Base-by-base conservation (phyloP, 2,329 filamentous ascomycete species). In the Thielaviopsis populi region DNA sequence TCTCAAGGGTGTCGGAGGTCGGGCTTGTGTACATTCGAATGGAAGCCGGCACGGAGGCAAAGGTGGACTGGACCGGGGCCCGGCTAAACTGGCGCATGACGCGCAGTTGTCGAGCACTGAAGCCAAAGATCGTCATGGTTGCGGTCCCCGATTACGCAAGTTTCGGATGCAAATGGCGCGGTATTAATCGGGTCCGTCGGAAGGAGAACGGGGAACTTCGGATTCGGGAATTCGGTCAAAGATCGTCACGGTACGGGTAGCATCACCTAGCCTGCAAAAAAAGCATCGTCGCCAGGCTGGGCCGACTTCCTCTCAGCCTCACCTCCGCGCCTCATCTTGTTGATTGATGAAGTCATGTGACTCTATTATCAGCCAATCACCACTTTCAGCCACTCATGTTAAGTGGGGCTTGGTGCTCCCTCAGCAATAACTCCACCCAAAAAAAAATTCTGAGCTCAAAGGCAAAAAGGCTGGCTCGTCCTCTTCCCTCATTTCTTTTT, bases 11-110 rank as follows among this genome's bases (percentile, higher is more conserved):
- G 24, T 53, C 19, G 30, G 46, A 30, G n/a, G 63, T 13, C 24
- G 63, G 59, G n/a, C 46, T 66, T n/a, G 64, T 63, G 46, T 50
- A 61, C 37, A 30, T 30, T 13, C 64, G 64, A 50, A 56, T 22
- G 37, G 46, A 61, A 30, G 37, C 19, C 40, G 61, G 61, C 24
- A 60, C 10, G 8, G 53, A 37, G 30, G 48, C 22, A 41, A 37
- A 24, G 5, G 48, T 50, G 41, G 48, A 72, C 70, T 72, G 73
- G 43, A 69, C 64, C 62, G 66, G 70, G 43, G 68, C 62, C 40
- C 41, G 61, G n/a, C n/a, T 41, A 50, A 72, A 65, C 64, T 72
- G 70, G 65, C 71, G 69, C 59, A 71, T 68, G 67, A 73, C 75
- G 69, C 70, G 70, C 15, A 76, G 60, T 53, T 74, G 73, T 70